These are phyloP conservation scores for Gaertneriomyces sp. DNA, from an alignment of 192 early-diverging fungal species.

Conservation along the genomic window DNA sequence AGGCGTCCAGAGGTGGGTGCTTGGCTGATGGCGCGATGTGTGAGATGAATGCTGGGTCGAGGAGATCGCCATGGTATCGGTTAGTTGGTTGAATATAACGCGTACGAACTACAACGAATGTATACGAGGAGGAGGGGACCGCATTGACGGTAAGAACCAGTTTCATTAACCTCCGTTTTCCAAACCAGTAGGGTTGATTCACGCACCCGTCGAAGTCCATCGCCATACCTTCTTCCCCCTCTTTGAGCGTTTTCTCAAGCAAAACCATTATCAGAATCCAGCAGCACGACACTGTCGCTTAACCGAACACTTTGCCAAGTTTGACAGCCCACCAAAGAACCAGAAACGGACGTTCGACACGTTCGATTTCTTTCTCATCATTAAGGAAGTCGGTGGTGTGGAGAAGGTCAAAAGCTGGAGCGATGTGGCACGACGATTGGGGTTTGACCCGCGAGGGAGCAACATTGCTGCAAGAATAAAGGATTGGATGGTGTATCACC, in stretches of 20 bases:
- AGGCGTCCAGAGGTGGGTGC: no score
- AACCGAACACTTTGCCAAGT: slow-evolving; percentile 37
- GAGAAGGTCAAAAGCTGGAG: slow-evolving; percentile 36
- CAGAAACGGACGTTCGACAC: slow-evolving; percentile 38
- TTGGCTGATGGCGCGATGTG: no score
- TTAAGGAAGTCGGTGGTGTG: slow-evolving; percentile 34
- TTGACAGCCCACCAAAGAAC: slow-evolving; percentile 36
- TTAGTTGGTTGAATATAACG: no score
- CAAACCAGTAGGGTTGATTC: neutral
- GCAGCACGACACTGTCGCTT: slow-evolving; percentile 23
- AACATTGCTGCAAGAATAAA: slow-evolving; percentile 44
- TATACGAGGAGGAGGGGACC: no score
- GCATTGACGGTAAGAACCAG: no score
- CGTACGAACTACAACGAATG: no score
- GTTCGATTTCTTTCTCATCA: slow-evolving; percentile 30
- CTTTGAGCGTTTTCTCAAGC: slow-evolving; percentile 28
- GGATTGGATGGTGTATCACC: slow-evolving; percentile 39
- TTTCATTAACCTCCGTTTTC: no score
- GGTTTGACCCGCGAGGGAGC: slow-evolving; percentile 39
- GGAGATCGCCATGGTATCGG: no score
- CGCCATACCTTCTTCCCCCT: slow-evolving; percentile 23
- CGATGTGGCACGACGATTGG: slow-evolving; percentile 35
- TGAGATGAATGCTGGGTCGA: no score
- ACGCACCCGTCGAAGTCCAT: slow-evolving; percentile 14
- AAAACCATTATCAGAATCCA: slow-evolving; percentile 27